Evolutionary conservation across 352 stramenopile species (phyloP).

Genomic region (Globisporangium irregulare): DNA sequence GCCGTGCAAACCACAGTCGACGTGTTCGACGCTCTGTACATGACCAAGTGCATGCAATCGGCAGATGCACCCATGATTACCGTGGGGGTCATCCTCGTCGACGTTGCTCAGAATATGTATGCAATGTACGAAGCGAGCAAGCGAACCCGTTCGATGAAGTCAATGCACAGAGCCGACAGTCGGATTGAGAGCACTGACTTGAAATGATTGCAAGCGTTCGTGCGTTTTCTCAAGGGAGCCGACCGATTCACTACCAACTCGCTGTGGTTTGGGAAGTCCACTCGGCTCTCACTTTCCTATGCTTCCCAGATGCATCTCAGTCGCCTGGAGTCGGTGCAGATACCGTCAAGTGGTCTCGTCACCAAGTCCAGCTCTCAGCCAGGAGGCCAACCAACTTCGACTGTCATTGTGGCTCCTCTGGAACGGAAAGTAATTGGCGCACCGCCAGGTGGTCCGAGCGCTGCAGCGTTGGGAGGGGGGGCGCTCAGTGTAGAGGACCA

Average conservation of each 20-base stretch:
- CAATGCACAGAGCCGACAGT: not conserved
- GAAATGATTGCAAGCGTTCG: not conserved
- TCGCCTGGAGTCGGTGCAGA: too few relatives aligned
- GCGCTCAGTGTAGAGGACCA: not conserved
- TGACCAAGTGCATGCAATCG: constrained; percentile 18
- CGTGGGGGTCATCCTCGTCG: not conserved
- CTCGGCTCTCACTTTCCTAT: too few relatives aligned
- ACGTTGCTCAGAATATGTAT: not conserved
- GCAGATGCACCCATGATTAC: not conserved
- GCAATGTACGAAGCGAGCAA: not conserved
- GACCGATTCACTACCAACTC: too few relatives aligned
- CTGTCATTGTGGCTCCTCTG: too few relatives aligned
- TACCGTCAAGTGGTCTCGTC: too few relatives aligned
- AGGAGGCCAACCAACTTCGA: too few relatives aligned
- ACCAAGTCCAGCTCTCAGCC: too few relatives aligned
- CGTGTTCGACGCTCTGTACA: constrained; percentile 33
- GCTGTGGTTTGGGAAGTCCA: too few relatives aligned
- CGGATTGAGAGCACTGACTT: not conserved
- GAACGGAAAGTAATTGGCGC: too few relatives aligned
- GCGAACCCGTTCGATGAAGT: not conserved
- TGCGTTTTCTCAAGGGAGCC: not conserved
- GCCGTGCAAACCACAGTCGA: constrained; percentile 15
- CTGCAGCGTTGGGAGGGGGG: not conserved
- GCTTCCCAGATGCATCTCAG: too few relatives aligned
- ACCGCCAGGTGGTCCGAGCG: not conserved